Evolutionary conservation across 2,329 filamentous ascomycete species (phyloP).

Genomic region (Ophiostoma tasmaniense): DNA sequence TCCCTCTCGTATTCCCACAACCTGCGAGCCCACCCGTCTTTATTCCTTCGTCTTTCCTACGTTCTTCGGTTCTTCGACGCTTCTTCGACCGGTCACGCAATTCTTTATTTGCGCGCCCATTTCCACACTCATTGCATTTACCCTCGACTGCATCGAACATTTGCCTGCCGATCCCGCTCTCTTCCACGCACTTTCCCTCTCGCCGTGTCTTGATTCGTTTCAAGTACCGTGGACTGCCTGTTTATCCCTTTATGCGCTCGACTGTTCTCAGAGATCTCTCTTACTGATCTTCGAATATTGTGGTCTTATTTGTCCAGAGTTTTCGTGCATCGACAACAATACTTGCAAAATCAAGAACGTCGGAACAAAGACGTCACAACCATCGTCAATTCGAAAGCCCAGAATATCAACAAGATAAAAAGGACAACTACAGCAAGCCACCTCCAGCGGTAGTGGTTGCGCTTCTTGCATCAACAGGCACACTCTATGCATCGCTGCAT

Average conservation of each 20-base stretch:
- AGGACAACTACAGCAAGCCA: neutral
- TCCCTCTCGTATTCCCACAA: neutral
- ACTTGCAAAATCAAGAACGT: neutral
- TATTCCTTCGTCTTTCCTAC: neutral
- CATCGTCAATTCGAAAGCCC: neutral
- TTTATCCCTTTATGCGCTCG: neutral
- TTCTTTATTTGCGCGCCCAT: neutral
- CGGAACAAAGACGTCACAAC: neutral
- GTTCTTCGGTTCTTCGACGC: neutral
- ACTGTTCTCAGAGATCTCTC: neutral
- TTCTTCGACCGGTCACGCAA: neutral
- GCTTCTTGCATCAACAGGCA: neutral
- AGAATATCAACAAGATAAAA: neutral
- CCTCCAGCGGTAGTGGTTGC: neutral
- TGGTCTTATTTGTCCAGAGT: neutral
- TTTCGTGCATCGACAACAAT: neutral
- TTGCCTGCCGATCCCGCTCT: neutral
- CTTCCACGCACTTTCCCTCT: neutral
- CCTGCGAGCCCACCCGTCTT: constrained; percentile 1
- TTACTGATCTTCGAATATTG: neutral
- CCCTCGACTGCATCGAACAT: neutral
- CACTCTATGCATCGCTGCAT: constrained; percentile 2
- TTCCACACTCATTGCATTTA: neutral
- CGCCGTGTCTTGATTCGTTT: neutral
- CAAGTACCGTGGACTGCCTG: neutral